Evolutionary conservation across 805 yeast species (phyloP), one percentile per base, ranked within the genome.

Genomic region (Zygoascus tannicola): DNA sequence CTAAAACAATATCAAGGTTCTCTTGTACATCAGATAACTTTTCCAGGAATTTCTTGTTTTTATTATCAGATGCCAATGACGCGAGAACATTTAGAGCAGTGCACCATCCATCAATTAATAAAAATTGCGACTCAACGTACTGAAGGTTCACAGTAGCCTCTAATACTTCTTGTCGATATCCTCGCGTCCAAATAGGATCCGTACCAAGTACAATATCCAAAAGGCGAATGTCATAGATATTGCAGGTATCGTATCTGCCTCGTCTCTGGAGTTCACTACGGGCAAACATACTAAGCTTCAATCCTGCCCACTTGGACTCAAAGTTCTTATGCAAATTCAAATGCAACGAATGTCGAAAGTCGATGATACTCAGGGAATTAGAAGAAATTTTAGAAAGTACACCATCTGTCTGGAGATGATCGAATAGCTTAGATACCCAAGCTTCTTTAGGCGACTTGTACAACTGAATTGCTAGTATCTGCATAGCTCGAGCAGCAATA

Each of bases 81-180:
- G 70, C 47, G 66, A 80, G 41, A 0, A 90, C 75, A 0, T 90
- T 78, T 19, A 85, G 49, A 28, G 87, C 65, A 1, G 92, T 86
- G 40, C 90, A 87, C 73, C 85, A 78, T 0, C 94, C 74, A 53
- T 80, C 81, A 3, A 85, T 81, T 18, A 83, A 74, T 3, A 75
- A 67, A 14, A 80, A 67, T 54, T 86, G 94, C 1, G 88, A 72
- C 34, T 78, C 71, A 5, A 77, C 70, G 52, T 70, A 71, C 49
- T 85, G 85, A 40, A 78, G 56, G 53, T 80, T 80, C 36, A 78
- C 60, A 47, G 87, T 79, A 1, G 82, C 77, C 1, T 70, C 67
- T 2, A 73, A 60, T 4, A 85, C 70, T 33, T 72, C 74, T 3
- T 67, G 64, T 45, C 78, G 68, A 30, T 74, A 61, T 1, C 70